These are phyloP conservation scores for Abrus pulchellus DNA, from an alignment of 306 rosid genomes.

Conservation along the genomic window DNA sequence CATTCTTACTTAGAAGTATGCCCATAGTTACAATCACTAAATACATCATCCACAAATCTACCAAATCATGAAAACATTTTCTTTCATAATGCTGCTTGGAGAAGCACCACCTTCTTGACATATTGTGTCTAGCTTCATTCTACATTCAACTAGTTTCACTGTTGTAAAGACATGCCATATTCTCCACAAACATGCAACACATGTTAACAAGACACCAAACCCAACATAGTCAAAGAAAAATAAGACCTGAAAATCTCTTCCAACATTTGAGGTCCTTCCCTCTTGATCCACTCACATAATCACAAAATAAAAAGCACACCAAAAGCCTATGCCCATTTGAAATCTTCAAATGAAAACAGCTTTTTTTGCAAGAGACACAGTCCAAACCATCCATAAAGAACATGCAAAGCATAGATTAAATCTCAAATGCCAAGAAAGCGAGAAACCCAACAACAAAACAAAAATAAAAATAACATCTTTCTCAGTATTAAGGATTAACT, in stretches of 20 bases:
- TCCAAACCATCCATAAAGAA: conserved; percentile 40
- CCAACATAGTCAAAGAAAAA: not conserved
- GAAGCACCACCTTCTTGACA: not conserved
- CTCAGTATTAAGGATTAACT: not conserved
- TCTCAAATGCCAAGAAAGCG: conserved; percentile 28
- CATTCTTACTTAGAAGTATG: not conserved
- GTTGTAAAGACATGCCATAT: conserved; percentile 21
- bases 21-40: not conserved
- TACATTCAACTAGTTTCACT: not conserved
- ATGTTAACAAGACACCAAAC: not conserved
- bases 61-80: conserved; percentile 19
- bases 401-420: conserved; percentile 51
- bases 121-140: not conserved
- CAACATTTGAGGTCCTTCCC: not conserved
- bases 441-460: not conserved
- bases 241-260: not conserved
- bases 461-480: conserved; percentile 6
- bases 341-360: not conserved
- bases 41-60: conserved; percentile 10
- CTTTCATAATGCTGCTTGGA: conserved; percentile 12
- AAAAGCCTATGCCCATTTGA: conserved; percentile 3
- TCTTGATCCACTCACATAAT: conserved; percentile 13
- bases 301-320: conserved; percentile 10
- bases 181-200: conserved; percentile 35
- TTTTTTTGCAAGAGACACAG: conserved; percentile 19